phyloP scores from a whole-genome alignment of 2,329 filamentous ascomycete species.

The Penicillium concentricum region DNA sequence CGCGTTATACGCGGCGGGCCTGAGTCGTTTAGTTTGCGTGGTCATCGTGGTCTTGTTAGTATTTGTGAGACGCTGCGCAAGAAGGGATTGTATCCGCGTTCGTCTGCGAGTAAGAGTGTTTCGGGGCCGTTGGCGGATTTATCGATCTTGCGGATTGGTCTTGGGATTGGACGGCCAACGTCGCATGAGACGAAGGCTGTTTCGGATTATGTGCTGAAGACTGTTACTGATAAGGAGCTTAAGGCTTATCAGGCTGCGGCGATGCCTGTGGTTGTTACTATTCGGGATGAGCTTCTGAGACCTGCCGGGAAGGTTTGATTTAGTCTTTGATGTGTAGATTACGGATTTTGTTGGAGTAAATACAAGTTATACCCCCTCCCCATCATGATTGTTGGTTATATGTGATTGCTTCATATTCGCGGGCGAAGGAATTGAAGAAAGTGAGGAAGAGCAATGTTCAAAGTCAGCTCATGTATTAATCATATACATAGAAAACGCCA shows the following conservation, averaged over 20 bases:
- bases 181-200: constrained; percentile 67
- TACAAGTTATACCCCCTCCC: neutral
- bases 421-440: neutral
- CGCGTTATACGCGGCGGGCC: constrained; percentile 60
- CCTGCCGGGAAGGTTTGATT: neutral
- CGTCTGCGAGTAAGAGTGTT: constrained; percentile 23
- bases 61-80: constrained; percentile 56
- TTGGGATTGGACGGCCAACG: constrained; percentile 83
- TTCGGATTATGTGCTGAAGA: constrained; percentile 71
- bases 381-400: neutral
- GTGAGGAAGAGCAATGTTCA: neutral
- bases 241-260: constrained; percentile 50
- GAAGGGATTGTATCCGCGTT: constrained; percentile 34
- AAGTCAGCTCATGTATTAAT: constrained; percentile 14
- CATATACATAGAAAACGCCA: constrained; percentile 9
- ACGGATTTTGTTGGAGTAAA: neutral
- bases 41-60: constrained; percentile 75
- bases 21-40: constrained; percentile 57
- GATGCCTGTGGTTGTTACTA: constrained; percentile 51
- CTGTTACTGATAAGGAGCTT: constrained; percentile 58
- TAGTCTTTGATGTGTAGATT: neutral
- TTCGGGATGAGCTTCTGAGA: constrained; percentile 51
- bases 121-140: constrained; percentile 19
- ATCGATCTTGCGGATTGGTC: constrained; percentile 62
- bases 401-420: neutral